A percentile compares a stretch with the other conserved stretches of the same genome.
phyloP scores from a whole-genome alignment of 371 early-diverging fungal genomes.

The Funneliformis caledonium region DNA sequence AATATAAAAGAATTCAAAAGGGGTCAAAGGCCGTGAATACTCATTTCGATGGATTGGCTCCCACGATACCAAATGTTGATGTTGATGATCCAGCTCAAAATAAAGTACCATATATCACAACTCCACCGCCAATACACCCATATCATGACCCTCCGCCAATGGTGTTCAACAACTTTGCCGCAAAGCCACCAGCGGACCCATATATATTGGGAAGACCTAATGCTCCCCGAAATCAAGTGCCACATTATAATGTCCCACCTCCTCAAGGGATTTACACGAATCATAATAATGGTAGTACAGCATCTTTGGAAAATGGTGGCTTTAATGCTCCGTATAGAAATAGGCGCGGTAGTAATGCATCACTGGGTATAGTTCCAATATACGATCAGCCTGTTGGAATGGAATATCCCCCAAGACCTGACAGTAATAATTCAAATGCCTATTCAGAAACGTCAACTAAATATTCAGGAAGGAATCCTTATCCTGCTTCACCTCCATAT shows the following conservation, averaged over 20 bases:
- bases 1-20: not conserved
- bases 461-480: not conserved
- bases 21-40: not conserved
- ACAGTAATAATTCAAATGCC: constrained; percentile 8
- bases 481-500: not conserved
- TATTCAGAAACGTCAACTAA: not conserved
- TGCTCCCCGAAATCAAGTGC: not conserved
- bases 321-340: not conserved
- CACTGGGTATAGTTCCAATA: not conserved
- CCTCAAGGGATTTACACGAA: not conserved
- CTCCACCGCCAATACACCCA: not conserved
- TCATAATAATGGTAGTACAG: not conserved
- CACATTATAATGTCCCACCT: not conserved
- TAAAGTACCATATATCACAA: too few species aligned
- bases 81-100: not conserved
- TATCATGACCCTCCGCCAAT: not conserved
- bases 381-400: not conserved
- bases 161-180: not conserved
- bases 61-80: constrained; percentile 25
- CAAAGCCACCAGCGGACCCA: not conserved
- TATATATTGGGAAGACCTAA: not conserved
- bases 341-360: not conserved
- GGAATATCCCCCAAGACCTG: not conserved
- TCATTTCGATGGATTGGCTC: not conserved
- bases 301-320: not conserved